These are phyloP conservation scores for Dittrichia graveolens DNA, from an alignment of 129 eudicot species.

Conservation along the genomic window DNA sequence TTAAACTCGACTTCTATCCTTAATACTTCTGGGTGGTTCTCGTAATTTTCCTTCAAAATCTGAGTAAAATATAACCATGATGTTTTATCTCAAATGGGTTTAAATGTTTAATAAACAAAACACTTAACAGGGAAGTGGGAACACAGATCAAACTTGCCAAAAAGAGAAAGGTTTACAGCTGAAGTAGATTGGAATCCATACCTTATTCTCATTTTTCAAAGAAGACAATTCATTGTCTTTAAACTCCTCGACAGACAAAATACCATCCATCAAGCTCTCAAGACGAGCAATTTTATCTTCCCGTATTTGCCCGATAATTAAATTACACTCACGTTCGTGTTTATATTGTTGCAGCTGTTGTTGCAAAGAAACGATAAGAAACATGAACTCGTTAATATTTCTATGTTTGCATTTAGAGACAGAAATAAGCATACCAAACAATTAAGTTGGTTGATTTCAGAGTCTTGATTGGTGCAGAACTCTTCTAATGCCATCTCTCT, in stretches of 20 bases:
- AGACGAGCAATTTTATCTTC: slow-evolving; percentile 93
- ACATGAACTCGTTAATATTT: neutral
- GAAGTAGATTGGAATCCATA: slow-evolving; percentile 26
- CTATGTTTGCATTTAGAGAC: slow-evolving; percentile 2
- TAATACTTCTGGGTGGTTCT: slow-evolving; percentile 80
- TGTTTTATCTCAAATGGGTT: neutral
- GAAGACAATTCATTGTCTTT: slow-evolving; percentile 69
- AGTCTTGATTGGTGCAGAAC: slow-evolving; percentile 64
- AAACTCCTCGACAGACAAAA: slow-evolving; percentile 76
- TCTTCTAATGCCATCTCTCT: slow-evolving; percentile 99
- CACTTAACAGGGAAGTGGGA: neutral
- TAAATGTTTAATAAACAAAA: too few species aligned
- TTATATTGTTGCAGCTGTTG: slow-evolving; percentile 87
- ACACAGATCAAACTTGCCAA: neutral
- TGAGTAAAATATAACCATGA: slow-evolving; percentile 18
- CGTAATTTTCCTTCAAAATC: slow-evolving; percentile 82
- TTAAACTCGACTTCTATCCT: slow-evolving; percentile 70
- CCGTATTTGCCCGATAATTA: slow-evolving; percentile 74
- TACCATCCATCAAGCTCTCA: slow-evolving; percentile 96
- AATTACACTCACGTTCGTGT: slow-evolving; percentile 95
- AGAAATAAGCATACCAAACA: slow-evolving; percentile 62
- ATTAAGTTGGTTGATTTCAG: slow-evolving; percentile 83
- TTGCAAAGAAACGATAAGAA: slow-evolving; percentile 20
- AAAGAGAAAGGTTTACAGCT: neutral
- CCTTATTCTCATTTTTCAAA: slow-evolving; percentile 76